A percentile compares a stretch with the other conserved stretches of the same genome.
These are phyloP conservation scores for Alternaria rosae DNA, from an alignment of 2,329 filamentous ascomycete genomes.

Conservation along the genomic window DNA sequence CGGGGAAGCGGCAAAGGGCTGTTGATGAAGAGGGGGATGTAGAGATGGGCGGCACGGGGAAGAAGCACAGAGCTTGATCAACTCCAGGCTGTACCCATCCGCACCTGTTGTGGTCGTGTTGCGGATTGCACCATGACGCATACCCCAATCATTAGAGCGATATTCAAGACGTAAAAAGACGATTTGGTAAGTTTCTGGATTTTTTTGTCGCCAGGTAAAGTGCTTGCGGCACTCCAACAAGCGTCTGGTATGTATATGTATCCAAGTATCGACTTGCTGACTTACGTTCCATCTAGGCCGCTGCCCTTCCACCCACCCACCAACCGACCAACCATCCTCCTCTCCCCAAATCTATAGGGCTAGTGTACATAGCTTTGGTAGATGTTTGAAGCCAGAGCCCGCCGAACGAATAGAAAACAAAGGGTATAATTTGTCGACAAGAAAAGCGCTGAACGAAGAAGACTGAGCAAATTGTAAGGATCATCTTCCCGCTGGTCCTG, in stretches of 20 bases:
- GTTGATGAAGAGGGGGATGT: conserved; percentile 38
- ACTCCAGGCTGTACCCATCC: not conserved
- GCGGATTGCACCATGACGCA: not conserved
- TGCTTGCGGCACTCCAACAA: conserved; percentile 1
- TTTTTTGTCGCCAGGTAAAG: conserved; percentile 12
- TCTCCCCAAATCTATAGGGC: conserved; percentile 6
- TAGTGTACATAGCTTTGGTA: conserved; percentile 37
- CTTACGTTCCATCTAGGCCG: conserved; percentile 22
- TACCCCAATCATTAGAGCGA: not conserved
- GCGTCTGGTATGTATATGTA: conserved; percentile 23
- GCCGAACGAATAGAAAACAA: conserved; percentile 33
- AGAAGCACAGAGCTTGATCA: conserved; percentile 35
- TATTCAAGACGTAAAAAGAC: not conserved
- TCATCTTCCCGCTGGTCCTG: conserved; percentile 17
- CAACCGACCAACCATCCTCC: not conserved
- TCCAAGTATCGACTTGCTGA: conserved; percentile 24
- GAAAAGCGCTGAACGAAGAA: conserved; percentile 19
- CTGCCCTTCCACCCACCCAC: not conserved
- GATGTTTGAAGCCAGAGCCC: conserved; percentile 23
- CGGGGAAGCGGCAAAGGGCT: conserved; percentile 34
- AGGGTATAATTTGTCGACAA: conserved; percentile 43
- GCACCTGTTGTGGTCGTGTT: not conserved
- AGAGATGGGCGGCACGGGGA: conserved; percentile 34
- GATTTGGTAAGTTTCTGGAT: conserved; percentile 29
- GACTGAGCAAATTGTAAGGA: not conserved